These are phyloP conservation scores for Thermothielavioides terrestris DNA, from an alignment of 495 filamentous ascomycete species.

Conservation along the genomic window DNA sequence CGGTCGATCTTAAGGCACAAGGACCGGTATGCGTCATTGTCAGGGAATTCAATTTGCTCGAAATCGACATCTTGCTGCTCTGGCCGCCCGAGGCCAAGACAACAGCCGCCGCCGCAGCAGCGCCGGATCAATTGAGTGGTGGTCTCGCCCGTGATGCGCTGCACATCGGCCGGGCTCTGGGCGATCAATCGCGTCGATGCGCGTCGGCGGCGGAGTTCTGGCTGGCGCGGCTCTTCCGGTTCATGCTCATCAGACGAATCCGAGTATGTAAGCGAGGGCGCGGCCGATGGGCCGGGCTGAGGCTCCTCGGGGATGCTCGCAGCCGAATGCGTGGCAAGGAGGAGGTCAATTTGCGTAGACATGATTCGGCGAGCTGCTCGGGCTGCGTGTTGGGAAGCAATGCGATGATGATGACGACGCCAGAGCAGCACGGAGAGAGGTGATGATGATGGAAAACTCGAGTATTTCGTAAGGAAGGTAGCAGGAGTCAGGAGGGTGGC, in stretches of 20 bases:
- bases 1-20: constrained; percentile 67
- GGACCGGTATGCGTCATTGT: constrained; percentile 76
- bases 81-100: constrained; percentile 52
- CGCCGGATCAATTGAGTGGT: constrained; percentile 53
- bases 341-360: constrained; percentile 21
- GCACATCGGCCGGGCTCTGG: constrained; percentile 64
- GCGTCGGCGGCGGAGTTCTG: constrained; percentile 46
- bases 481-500: neutral
- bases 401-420: neutral
- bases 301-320: constrained; percentile 32
- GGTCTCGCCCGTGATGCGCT: constrained; percentile 55
- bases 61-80: constrained; percentile 46
- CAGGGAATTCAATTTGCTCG: constrained; percentile 55
- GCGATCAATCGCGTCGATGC: constrained; percentile 76
- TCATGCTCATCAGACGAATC: constrained; percentile 40
- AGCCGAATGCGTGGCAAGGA: constrained; percentile 23
- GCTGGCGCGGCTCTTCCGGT: constrained; percentile 28
- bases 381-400: neutral
- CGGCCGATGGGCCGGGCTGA: constrained; percentile 27
- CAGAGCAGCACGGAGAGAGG: neutral
- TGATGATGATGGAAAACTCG: neutral
- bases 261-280: constrained; percentile 45
- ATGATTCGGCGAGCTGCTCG: constrained; percentile 7
- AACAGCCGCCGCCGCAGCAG: constrained; percentile 95
- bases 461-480: neutral